Evolutionary conservation across 371 early-diverging fungal species (phyloP).

Genomic region (Apophysomyces ossiformis): DNA sequence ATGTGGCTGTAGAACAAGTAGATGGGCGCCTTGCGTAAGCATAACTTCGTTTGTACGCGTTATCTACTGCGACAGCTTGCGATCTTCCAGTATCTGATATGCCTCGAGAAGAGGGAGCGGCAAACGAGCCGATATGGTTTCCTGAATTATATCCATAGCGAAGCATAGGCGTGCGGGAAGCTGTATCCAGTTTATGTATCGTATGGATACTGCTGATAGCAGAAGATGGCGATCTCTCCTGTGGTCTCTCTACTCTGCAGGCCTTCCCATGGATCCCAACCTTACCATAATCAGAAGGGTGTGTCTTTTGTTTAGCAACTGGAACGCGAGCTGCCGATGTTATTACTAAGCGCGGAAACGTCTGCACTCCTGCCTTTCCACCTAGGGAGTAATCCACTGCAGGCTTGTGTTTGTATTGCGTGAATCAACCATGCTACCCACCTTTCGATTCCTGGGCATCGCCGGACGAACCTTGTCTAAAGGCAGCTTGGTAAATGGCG

Average conservation of each 20-base stretch:
- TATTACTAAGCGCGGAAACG: not conserved
- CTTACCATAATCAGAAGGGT: not conserved
- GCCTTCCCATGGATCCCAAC: not conserved
- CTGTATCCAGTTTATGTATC: too few species aligned
- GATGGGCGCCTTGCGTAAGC: not conserved
- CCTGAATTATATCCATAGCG: not conserved
- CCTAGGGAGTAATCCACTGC: too few species aligned
- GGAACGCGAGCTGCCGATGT: not conserved
- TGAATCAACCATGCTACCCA: too few species aligned
- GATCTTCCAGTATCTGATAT: not conserved
- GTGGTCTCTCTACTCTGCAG: not conserved
- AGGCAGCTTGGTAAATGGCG: too few species aligned
- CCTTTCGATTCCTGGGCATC: not conserved
- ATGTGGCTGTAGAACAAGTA: not conserved
- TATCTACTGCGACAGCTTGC: not conserved
- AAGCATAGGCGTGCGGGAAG: not conserved
- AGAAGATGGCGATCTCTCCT: too few species aligned
- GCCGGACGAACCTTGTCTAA: not conserved
- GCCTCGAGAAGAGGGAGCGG: too few species aligned
- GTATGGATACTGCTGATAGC: too few species aligned
- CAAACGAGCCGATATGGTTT: not conserved
- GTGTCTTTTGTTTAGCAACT: not conserved
- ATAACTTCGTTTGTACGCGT: not conserved
- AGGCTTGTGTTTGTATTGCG: too few species aligned
- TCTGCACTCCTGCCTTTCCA: not conserved